Evolutionary conservation across 495 filamentous ascomycete species (phyloP).

Genomic region (Penicillium verhagenii): DNA sequence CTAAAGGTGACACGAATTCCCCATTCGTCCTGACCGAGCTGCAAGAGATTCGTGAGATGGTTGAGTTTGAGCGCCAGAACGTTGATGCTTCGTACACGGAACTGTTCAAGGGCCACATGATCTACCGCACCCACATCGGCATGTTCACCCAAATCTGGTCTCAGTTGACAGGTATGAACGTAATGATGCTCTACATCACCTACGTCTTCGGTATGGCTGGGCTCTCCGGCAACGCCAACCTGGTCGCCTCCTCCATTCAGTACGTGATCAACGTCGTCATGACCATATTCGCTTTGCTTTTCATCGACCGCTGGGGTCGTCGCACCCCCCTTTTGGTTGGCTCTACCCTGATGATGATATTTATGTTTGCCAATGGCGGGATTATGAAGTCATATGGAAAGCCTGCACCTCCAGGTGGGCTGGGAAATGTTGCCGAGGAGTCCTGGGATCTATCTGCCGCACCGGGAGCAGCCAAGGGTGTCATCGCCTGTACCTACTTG

Average conservation of each 20-base stretch:
- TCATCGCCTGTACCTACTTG: conserved; percentile 64
- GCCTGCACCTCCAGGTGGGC: conserved; percentile 52
- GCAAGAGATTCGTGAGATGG: conserved; percentile 65
- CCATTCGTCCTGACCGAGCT: conserved; percentile 64
- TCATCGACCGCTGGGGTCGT: conserved; percentile 63
- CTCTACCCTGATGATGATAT: conserved; percentile 64
- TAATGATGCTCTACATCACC: conserved; percentile 70
- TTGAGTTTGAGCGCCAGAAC: conserved; percentile 65
- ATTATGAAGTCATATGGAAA: conserved; percentile 55
- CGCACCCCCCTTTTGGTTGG: conserved; percentile 64
- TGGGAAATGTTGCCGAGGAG: conserved; percentile 33
- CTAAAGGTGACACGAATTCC: conserved; percentile 57
- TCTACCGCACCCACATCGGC: conserved; percentile 72
- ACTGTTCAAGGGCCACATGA: conserved; percentile 67
- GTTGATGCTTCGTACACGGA: conserved; percentile 66
- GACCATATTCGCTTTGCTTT: conserved; percentile 55
- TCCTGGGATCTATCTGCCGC: conserved; percentile 39
- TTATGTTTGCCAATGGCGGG: conserved; percentile 68
- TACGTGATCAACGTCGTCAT: conserved; percentile 62
- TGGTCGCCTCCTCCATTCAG: conserved; percentile 70
- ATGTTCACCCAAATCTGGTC: conserved; percentile 83
- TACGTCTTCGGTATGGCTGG: conserved; percentile 76
- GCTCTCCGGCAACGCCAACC: conserved; percentile 50
- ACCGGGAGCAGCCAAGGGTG: conserved; percentile 47
- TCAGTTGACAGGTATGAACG: conserved; percentile 82